A percentile compares a stretch with the other conserved stretches of the same genome.
Evolutionary conservation across 768 basidiomycete genomes (phyloP).

Genomic region (Russula griseocarnosa): DNA sequence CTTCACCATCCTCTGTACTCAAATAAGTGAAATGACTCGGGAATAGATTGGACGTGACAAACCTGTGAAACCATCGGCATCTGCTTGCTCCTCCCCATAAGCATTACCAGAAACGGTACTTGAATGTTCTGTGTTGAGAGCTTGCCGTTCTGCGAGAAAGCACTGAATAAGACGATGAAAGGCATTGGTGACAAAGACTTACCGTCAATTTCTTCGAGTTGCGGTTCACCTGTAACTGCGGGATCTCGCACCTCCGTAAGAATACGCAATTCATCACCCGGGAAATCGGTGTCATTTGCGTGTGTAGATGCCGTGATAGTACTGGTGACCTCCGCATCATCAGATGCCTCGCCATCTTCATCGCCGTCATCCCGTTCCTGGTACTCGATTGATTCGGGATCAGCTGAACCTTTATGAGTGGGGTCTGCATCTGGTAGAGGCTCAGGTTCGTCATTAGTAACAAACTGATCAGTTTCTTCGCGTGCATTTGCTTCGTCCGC

Average conservation of each 20-base stretch:
- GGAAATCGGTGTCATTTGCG: background rate
- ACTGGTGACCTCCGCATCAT: slow-evolving; percentile 5
- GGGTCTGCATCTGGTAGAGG: slow-evolving; percentile 14
- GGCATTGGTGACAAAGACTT: background rate
- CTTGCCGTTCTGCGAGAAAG: slow-evolving; percentile 6
- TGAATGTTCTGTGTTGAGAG: background rate
- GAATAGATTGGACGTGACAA: background rate
- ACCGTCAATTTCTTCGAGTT: slow-evolving; percentile 15
- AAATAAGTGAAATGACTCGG: background rate
- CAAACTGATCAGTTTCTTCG: slow-evolving; percentile 21
- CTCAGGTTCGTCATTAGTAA: slow-evolving; percentile 16
- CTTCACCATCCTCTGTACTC: slow-evolving; percentile 12
- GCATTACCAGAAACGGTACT: background rate
- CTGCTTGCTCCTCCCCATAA: slow-evolving; percentile 3
- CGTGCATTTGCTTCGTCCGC: slow-evolving; percentile 5
- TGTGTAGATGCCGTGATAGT: background rate
- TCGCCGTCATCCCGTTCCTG: slow-evolving; percentile 1
- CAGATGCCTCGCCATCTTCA: slow-evolving; percentile 11
- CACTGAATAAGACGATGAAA: background rate
- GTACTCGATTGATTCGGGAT: slow-evolving; percentile 6
- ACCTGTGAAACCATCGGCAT: slow-evolving; percentile 14
- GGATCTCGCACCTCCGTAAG: background rate
- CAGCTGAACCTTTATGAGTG: slow-evolving; percentile 10
- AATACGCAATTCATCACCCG: background rate
- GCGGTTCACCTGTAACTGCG: background rate